These are phyloP conservation scores for Parsonsia alboflavescens DNA, from an alignment of 257 asterid genomes.

Conservation along the genomic window DNA sequence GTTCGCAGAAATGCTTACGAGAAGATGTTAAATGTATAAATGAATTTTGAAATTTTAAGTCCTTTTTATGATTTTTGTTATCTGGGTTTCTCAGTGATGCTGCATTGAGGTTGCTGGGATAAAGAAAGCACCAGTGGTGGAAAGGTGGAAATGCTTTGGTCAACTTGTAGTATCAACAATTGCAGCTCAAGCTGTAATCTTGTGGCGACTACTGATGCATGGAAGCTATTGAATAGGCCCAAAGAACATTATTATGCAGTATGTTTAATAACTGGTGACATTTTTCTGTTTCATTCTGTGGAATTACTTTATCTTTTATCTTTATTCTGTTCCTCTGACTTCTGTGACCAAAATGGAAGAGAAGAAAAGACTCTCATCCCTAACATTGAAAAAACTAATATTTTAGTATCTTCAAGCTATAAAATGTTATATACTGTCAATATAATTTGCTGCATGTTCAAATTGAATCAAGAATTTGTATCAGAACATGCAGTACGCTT, in stretches of 20 bases:
- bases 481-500: background rate
- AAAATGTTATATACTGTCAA: background rate
- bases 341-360: background rate
- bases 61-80: background rate
- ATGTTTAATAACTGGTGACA: background rate
- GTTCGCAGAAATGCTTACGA: slow-evolving; percentile 8
- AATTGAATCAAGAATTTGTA: slow-evolving; percentile 1
- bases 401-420: background rate
- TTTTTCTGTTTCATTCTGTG: background rate
- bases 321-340: background rate
- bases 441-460: background rate
- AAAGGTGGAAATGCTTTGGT: slow-evolving; percentile 16
- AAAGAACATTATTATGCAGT: slow-evolving; percentile 10
- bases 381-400: background rate
- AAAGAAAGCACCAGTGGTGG: background rate
- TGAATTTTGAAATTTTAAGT: background rate
- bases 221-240: background rate
- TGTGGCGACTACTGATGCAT: slow-evolving; percentile 1
- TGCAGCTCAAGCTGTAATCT: slow-evolving; percentile 10
- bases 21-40: background rate
- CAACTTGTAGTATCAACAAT: slow-evolving; percentile 1
- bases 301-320: background rate
- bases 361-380: background rate
- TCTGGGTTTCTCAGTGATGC: slow-evolving; percentile 12
- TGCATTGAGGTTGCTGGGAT: background rate